Percentiles rank a stretch among this genome's conserved stretches.
Evolutionary conservation across 2,329 filamentous ascomycete species (phyloP).

Genomic region (Aspergillus piperis): DNA sequence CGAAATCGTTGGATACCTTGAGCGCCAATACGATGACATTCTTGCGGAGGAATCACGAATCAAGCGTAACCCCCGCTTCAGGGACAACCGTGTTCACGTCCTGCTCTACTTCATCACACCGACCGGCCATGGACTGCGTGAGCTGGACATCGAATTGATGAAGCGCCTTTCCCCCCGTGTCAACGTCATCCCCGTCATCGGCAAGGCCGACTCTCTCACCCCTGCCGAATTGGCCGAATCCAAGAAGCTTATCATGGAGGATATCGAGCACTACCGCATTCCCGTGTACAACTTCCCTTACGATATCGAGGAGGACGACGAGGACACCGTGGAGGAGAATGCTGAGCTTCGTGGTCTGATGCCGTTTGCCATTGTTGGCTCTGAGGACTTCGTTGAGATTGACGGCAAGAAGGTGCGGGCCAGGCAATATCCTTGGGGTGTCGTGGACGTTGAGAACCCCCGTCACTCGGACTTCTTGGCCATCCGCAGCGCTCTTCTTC

Average conservation of each 20-base stretch:
- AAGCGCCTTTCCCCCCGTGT: conserved; percentile 96
- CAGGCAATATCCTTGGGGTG: conserved; percentile 97
- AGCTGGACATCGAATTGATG: conserved; percentile 99
- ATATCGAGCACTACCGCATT: conserved; percentile 99
- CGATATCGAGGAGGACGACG: conserved; percentile 98
- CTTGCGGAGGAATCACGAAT: conserved; percentile 98
- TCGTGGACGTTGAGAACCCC: conserved; percentile 98
- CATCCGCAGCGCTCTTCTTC: conserved; percentile 91
- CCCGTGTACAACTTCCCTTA: conserved; percentile 99
- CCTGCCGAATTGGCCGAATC: conserved; percentile 96
- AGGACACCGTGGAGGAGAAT: conserved; percentile 99
- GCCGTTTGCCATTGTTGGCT: conserved; percentile 98
- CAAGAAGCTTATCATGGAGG: conserved; percentile 99
- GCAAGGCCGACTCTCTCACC: conserved; percentile 95
- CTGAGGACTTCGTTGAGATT: conserved; percentile 92
- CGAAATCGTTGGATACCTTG: conserved; percentile 96
- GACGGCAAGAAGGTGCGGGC: conserved; percentile 89
- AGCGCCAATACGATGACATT: conserved; percentile 99
- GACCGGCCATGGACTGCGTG: conserved; percentile 94
- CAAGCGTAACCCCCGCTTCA: conserved; percentile 99
- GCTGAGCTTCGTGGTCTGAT: conserved; percentile 95
- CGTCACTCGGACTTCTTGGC: conserved; percentile 98
- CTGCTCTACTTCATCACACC: conserved; percentile 99
- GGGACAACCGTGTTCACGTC: conserved; percentile 97
- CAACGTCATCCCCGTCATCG: conserved; percentile 98